These are phyloP conservation scores for Fusarium cyanostomum DNA, from an alignment of 2,329 filamentous ascomycete species.

Conservation along the genomic window DNA sequence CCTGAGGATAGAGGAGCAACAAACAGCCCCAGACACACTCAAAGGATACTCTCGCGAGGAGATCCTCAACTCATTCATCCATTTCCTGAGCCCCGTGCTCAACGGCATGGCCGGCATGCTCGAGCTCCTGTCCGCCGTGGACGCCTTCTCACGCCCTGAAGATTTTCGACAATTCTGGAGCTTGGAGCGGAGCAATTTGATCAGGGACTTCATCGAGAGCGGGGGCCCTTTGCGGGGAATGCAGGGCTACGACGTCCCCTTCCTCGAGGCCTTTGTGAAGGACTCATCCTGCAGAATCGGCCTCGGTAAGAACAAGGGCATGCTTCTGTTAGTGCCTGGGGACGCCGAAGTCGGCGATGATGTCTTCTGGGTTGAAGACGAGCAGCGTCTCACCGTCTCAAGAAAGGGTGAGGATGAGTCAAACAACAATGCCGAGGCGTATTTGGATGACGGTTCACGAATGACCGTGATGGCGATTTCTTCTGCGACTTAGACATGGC, in stretches of 20 bases:
- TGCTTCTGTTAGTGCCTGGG: constrained; percentile 42
- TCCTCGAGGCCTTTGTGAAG: constrained; percentile 40
- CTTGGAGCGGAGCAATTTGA: constrained; percentile 47
- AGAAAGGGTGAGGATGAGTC: constrained; percentile 33
- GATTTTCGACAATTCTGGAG: constrained; percentile 50
- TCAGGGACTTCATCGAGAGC: constrained; percentile 46
- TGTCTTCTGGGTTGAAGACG: constrained; percentile 38
- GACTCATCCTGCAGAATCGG: constrained; percentile 41
- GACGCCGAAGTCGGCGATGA: constrained; percentile 42
- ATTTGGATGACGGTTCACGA: constrained; percentile 37
- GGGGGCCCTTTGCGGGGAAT: constrained; percentile 35
- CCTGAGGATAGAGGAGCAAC: constrained; percentile 16
- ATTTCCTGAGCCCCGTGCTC: constrained; percentile 47
- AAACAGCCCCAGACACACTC: not conserved
- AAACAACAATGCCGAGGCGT: constrained; percentile 29
- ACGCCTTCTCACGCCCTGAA: constrained; percentile 45
- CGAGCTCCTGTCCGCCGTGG: constrained; percentile 46
- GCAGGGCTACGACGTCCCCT: constrained; percentile 42
- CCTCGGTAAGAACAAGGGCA: constrained; percentile 40
- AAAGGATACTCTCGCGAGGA: constrained; percentile 40
- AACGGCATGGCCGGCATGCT: constrained; percentile 48
- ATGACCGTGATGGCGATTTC: constrained; percentile 35
- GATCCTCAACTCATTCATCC: constrained; percentile 46
- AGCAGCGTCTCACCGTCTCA: constrained; percentile 32
- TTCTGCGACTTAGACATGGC: constrained; percentile 38